Base-by-base conservation (phyloP, 768 basidiomycete species). In the Tylopilus intermedius region DNA sequence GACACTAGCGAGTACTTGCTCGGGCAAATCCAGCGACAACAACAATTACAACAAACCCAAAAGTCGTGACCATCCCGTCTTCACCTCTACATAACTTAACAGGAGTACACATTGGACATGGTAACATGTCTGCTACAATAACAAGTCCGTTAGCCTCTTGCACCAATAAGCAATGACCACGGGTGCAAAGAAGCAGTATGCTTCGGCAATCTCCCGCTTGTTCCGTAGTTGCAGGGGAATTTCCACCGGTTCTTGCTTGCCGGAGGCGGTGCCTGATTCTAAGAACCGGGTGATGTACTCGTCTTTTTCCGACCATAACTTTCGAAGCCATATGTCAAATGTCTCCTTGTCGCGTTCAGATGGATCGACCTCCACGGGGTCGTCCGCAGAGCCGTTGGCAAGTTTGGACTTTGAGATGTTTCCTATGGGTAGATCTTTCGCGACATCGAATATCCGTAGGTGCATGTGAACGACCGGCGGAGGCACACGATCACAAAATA, bases 401-500 rank as follows among this genome's bases (percentile, higher is more conserved):
- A 69, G 60, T 49, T 51, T 65, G 18, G 68, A 69, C 24, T 65
- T 57, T 33, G 79, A 67, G 51, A 82, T 52, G 65, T 84, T 74
- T 26, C 88, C 86, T 50, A 91, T 82, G 4, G 90, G 90, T 10
- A 92, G 75, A 30, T 81, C 79, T 22, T 65, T 66, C 14, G 76
- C 72, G 13, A 91, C 86, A 55, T 87, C 74, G 65, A 89, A 91
- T 58, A 86, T 72, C 44, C 91, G 82, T 39, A 98, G 67, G 67
- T 98, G 95, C 61, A 97, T 78, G 70, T 95, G 90, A 35, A 99
- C 78, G 8, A 76, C 72, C 0, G 94, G 95, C 2, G 95, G 94
- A 3, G 94, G 78, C 4, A 91, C 72, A 3, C 88, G 79, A 56
- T 85, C 77, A 52, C 86, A 76, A 71, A 95, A 96, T 55, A 96